Evolutionary conservation across 1,284 basidiomycete species (phyloP).

Genomic region (Cutaneotrichosporon cavernicola): DNA sequence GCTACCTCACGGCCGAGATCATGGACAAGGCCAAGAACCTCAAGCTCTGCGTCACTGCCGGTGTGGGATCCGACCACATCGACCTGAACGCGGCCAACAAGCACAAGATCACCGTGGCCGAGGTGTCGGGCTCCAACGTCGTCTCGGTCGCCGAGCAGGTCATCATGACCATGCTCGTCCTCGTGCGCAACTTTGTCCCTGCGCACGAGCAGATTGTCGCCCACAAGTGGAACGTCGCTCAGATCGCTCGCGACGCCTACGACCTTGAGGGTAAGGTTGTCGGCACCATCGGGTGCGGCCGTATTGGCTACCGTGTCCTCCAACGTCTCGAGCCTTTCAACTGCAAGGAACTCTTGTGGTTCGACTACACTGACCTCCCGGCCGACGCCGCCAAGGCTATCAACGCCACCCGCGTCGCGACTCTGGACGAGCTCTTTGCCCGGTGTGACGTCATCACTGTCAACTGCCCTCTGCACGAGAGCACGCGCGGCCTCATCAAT

Average conservation of each 20-base stretch:
- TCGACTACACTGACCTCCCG: slow-evolving; percentile 84
- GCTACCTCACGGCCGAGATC: slow-evolving; percentile 79
- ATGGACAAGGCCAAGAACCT: slow-evolving; percentile 81
- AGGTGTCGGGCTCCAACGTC: slow-evolving; percentile 81
- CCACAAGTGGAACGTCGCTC: slow-evolving; percentile 81
- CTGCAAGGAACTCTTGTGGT: slow-evolving; percentile 89
- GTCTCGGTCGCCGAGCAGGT: slow-evolving; percentile 78
- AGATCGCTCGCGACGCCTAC: slow-evolving; percentile 74
- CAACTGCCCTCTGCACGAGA: slow-evolving; percentile 89
- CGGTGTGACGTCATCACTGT: slow-evolving; percentile 55
- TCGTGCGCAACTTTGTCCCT: slow-evolving; percentile 74
- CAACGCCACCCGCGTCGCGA: slow-evolving; percentile 71
- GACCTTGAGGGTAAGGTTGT: slow-evolving; percentile 90
- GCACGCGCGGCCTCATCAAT: slow-evolving; percentile 77
- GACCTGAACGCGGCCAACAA: slow-evolving; percentile 86
- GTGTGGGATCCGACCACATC: slow-evolving; percentile 87
- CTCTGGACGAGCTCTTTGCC: slow-evolving; percentile 81
- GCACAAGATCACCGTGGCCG: slow-evolving; percentile 75
- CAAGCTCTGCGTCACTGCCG: slow-evolving; percentile 88
- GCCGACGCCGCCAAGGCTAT: slow-evolving; percentile 69
- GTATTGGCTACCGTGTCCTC: slow-evolving; percentile 87
- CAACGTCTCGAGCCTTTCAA: slow-evolving; percentile 84
- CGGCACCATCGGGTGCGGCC: slow-evolving; percentile 79
- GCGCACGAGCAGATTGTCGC: slow-evolving; percentile 71
- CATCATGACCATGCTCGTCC: slow-evolving; percentile 75